phyloP scores from a whole-genome alignment of 257 asterid species.

The Solanum appendiculatum region DNA sequence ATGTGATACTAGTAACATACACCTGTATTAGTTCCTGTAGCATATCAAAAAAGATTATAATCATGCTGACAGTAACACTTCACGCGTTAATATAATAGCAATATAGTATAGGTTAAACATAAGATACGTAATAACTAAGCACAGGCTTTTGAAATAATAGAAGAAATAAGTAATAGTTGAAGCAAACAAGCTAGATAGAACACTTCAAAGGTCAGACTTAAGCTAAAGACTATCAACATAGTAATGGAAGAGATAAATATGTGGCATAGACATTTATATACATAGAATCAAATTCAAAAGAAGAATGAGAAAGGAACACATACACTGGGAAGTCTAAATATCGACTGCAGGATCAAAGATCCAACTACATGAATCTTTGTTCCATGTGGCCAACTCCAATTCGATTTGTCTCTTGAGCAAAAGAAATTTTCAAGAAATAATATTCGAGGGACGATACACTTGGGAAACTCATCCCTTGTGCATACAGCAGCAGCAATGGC shows the following conservation, averaged over 20 bases:
- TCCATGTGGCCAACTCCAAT: slow-evolving; percentile 80
- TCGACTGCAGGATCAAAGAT: slow-evolving; percentile 75
- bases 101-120: neutral
- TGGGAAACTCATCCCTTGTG: slow-evolving; percentile 41
- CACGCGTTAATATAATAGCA: neutral
- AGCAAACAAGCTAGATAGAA: neutral
- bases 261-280: neutral
- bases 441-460: slow-evolving; percentile 55
- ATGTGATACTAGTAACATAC: slow-evolving; percentile 54
- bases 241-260: neutral
- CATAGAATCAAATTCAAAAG: neutral
- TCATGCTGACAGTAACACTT: neutral
- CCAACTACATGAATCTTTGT: slow-evolving; percentile 75
- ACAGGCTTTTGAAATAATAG: neutral
- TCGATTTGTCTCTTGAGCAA: slow-evolving; percentile 41
- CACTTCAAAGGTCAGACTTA: neutral
- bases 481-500: slow-evolving; percentile 79
- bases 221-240: neutral
- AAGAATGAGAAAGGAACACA: slow-evolving; percentile 14
- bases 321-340: slow-evolving; percentile 72
- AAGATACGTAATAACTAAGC: neutral
- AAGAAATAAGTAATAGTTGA: neutral
- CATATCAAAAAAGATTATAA: neutral
- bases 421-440: slow-evolving; percentile 68
- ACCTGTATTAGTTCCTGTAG: slow-evolving; percentile 57